Evolutionary conservation across 108 stramenopile species (phyloP), one percentile per base, ranked within the genome.

Genomic region (Skeletonema grethae): DNA sequence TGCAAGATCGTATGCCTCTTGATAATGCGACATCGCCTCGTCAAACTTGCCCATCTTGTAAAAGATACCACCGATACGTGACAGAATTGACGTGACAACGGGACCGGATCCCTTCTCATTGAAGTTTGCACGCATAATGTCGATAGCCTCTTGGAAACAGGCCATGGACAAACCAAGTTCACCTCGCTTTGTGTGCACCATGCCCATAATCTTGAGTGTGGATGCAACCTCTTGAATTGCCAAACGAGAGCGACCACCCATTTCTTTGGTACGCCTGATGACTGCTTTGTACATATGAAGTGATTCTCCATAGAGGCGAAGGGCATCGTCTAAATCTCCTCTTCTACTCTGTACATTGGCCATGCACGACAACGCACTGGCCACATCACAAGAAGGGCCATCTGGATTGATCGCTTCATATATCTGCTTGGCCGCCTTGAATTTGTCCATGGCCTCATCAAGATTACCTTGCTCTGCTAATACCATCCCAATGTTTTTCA

Each of bases 401-500:
- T 79, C 70, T 39, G 70, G 57, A 50, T 84, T 85, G 22, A 82
- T 71, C 10, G 45, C 57, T 39, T 86, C 63, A 55, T 92, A 92
- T 43, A 89, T 88, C 39, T 31, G 41, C 48, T 72, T 75, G 18
- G 91, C 91, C 67, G 85, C 83, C 70, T 88, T 77, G 55, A 92
- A 92, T 43, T 88, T 76, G 7, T 67, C 61, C 74, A 89, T 79
- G 39, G 88, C 87, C 45, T 85, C 80, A 9, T 88, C 84, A 59
- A 87, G 86, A 35, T 88, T 73, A 9, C 91, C 91, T 65, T 84
- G 68, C 68, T 92, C 91, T 36, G 91, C 91, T 5, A 92, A 76
- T 24, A 92, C 91, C 88, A 88, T 92, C 13, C 91, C 91, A 63
- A 92, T 92, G 41, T 92, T 92, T 48, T 92, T 92, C 58, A 86